Evolutionary conservation across 2,329 filamentous ascomycete genomes (phyloP).

Genomic region (Sclerotinia spermophila): DNA sequence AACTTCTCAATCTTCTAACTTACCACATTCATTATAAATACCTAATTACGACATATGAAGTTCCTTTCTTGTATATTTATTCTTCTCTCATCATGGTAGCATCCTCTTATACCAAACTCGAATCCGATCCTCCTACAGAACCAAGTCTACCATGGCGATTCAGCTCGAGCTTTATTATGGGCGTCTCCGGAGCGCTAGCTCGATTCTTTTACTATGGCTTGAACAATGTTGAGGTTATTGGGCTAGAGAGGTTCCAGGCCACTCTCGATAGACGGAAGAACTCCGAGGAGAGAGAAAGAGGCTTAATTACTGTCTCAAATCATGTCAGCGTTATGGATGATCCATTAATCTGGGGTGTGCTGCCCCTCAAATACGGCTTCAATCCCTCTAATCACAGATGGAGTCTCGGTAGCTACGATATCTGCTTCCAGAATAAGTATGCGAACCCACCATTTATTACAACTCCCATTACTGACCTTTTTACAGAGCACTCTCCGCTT

Average conservation of each 20-base stretch:
- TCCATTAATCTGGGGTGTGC: constrained; percentile 85
- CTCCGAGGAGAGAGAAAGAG: constrained; percentile 62
- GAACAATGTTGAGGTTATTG: constrained; percentile 72
- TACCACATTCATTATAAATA: neutral
- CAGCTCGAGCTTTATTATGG: constrained; percentile 71
- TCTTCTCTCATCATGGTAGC: constrained; percentile 2
- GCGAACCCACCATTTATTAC: constrained; percentile 26
- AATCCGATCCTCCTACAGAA: constrained; percentile 21
- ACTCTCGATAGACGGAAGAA: constrained; percentile 71
- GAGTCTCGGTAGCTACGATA: constrained; percentile 89
- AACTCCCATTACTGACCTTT: constrained; percentile 6
- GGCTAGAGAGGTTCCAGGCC: constrained; percentile 70
- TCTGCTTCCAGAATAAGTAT: constrained; percentile 86
- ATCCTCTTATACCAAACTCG: constrained; percentile 19
- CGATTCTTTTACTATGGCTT: constrained; percentile 71
- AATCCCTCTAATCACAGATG: constrained; percentile 76
- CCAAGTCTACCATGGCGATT: constrained; percentile 61
- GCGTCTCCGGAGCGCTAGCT: constrained; percentile 65
- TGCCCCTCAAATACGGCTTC: constrained; percentile 71
- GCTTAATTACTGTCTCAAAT: constrained; percentile 85
- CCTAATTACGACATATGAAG: neutral
- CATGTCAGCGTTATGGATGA: constrained; percentile 89
- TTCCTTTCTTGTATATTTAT: neutral
- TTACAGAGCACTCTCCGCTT: constrained; percentile 63
- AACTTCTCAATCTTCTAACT: neutral